Base-by-base conservation (phyloP, 1,139 yeast genomes). In the Geotrichum australiense region DNA sequence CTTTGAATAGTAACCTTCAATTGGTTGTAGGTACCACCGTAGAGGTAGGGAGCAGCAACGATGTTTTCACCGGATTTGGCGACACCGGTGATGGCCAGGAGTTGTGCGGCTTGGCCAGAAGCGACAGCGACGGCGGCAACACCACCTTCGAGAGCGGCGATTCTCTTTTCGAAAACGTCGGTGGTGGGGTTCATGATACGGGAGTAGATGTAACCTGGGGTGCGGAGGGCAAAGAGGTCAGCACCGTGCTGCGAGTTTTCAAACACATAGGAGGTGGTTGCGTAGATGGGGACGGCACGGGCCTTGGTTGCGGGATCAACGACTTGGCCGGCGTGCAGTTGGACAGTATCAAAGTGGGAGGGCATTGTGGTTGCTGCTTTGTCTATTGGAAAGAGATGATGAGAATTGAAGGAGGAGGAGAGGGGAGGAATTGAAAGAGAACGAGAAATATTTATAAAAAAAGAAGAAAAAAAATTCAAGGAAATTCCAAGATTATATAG, bases 1-100 rank as follows among this genome's bases (percentile, higher is more conserved):
- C 94, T 76, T 66, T 83, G 82, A 70, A 89, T 83, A 18, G 93
- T 81, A 52, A 85, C 94, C 65, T 86, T 87, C 70, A 91, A 84
- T 63, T 89, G 96, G 64, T 89, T 89, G 68, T 81, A 87, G 50
- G 96, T 87, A 57, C 98, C 98, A 51, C 98, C 98, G 62, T 91
- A 91, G 52, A 91, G 71, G 69, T 63, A 85, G n/a, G 94, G 76
- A 26, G 96, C 80, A 30, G 95, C 77, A 45, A 91, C 74, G 54
- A 91, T 74, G 66, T 91, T 91, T 62, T 86, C 95, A 53, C 97
- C 97, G 41, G 76, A 64, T 55, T 82, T 87, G 31, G 96, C 94
- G 55, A 87, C 73, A 46, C 87, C 87, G 32, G 85, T 71, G 58
- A 87, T 70, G 26, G 96, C 94, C 48, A 84, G 62, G 54, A 86